These are phyloP conservation scores for Globisporangium iwayamae DNA, from an alignment of 352 stramenopile species.

Conservation along the genomic window DNA sequence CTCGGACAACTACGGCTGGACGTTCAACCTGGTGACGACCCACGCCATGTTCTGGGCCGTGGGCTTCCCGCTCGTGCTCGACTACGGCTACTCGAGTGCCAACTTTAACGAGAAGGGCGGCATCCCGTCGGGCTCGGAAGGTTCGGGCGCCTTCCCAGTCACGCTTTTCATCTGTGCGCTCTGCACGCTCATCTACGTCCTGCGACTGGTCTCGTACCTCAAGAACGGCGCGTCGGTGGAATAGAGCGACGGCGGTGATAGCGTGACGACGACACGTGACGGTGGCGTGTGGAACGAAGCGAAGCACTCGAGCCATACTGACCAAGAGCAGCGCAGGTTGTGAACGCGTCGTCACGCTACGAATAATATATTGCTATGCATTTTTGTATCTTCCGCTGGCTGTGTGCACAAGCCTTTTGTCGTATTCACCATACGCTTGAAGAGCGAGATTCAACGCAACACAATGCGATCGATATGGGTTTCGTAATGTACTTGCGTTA, in stretches of 20 bases:
- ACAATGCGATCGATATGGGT: background rate
- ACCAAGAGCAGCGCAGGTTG: background rate
- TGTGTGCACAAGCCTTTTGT: too few species aligned
- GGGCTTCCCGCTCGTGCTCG: conserved; percentile 65
- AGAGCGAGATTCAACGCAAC: background rate
- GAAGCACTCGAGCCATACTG: background rate
- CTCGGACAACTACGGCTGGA: conserved; percentile 76
- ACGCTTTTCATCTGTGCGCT: conserved; percentile 75
- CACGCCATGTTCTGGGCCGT: conserved; percentile 83
- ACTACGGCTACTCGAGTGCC: conserved; percentile 79
- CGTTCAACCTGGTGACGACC: conserved; percentile 80
- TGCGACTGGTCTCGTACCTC: conserved; percentile 55
- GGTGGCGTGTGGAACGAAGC: background rate
- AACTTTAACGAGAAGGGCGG: conserved; percentile 74
- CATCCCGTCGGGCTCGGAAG: conserved; percentile 72
- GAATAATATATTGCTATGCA: conserved; percentile 1
- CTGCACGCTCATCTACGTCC: conserved; percentile 65
- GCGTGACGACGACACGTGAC: background rate
- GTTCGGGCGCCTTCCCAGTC: conserved; percentile 76
- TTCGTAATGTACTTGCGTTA: background rate
- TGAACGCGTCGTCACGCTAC: background rate
- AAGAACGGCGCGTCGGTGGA: conserved; percentile 18
- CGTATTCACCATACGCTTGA: background rate
- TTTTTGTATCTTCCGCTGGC: background rate
- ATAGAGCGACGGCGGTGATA: background rate